Conservation (phyloP, 176 grass and related monocot genomes). For the Avena insularis region DNA sequence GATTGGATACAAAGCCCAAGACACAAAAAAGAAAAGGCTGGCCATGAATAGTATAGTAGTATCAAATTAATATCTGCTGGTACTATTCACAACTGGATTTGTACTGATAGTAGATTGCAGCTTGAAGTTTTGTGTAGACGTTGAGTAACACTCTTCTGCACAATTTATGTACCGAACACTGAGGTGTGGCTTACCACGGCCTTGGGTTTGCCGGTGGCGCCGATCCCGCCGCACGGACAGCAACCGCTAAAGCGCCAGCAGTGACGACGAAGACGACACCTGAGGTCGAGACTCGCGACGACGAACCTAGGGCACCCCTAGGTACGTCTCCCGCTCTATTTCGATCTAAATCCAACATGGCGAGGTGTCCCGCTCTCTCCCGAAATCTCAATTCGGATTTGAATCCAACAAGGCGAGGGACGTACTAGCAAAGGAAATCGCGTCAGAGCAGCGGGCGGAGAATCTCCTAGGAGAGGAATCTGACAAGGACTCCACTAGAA, state of each 20-base stretch:
- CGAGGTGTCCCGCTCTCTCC: not conserved
- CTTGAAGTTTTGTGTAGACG: not conserved
- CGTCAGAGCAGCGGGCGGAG: not conserved
- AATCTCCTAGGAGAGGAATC: not conserved
- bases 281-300: not conserved
- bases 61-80: not conserved
- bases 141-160: not conserved
- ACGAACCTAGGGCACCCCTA: not conserved
- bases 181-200: not conserved
- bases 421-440: not conserved
- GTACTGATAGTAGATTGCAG: not conserved
- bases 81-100: not conserved
- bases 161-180: not conserved
- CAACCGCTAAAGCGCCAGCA: not conserved
- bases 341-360: not conserved
- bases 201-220: not conserved
- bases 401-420: not conserved
- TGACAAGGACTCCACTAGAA: not conserved
- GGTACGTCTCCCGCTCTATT: not conserved
- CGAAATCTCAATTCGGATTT: not conserved
- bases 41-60: not conserved
- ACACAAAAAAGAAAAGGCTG: not conserved
- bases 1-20: not conserved
- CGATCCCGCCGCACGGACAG: not conserved
- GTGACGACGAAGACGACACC: not conserved